A percentile compares a stretch with the other conserved stretches of the same genome.
These are phyloP conservation scores for Trichoderma afroharzianum DNA, from an alignment of 2,329 filamentous ascomycete species.

Conservation along the genomic window DNA sequence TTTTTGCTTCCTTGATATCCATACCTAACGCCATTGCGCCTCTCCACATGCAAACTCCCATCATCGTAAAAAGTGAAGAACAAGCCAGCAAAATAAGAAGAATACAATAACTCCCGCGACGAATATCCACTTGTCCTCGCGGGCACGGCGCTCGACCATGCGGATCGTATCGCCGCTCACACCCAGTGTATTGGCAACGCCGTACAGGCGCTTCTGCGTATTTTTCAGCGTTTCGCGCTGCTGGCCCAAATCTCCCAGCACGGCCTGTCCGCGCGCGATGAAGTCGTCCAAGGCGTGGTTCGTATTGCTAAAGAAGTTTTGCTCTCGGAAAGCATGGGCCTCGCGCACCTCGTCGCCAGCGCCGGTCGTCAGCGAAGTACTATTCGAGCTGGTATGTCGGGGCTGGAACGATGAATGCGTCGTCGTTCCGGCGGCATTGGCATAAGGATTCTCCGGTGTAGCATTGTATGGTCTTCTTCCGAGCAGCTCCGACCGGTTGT, in stretches of 20 bases:
- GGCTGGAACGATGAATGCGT: constrained; percentile 38
- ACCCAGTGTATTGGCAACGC: constrained; percentile 87
- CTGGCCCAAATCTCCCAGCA: constrained; percentile 81
- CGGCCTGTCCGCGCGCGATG: constrained; percentile 83
- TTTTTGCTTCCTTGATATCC: constrained; percentile 1
- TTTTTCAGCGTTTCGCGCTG: constrained; percentile 94
- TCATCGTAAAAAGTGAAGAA: constrained; percentile 73
- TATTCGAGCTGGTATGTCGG: constrained; percentile 40
- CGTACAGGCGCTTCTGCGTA: constrained; percentile 87
- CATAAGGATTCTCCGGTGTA: constrained; percentile 92
- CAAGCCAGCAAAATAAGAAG: constrained; percentile 86
- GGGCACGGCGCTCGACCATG: constrained; percentile 88
- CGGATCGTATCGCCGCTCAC: constrained; percentile 94
- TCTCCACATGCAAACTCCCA: constrained; percentile 10
- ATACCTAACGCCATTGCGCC: constrained; percentile 18
- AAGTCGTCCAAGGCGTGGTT: constrained; percentile 90
- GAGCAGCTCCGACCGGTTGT: constrained; percentile 75
- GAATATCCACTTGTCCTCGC: constrained; percentile 98
- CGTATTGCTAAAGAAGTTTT: constrained; percentile 79
- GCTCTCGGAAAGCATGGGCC: constrained; percentile 80
- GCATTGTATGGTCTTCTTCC: constrained; percentile 75
- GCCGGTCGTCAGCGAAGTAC: constrained; percentile 34
- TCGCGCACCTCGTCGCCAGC: constrained; percentile 68
- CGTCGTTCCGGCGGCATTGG: constrained; percentile 45
- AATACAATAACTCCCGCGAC: constrained; percentile 82